Base-by-base conservation (phyloP, 768 basidiomycete species). In the Phaffia australis region DNA sequence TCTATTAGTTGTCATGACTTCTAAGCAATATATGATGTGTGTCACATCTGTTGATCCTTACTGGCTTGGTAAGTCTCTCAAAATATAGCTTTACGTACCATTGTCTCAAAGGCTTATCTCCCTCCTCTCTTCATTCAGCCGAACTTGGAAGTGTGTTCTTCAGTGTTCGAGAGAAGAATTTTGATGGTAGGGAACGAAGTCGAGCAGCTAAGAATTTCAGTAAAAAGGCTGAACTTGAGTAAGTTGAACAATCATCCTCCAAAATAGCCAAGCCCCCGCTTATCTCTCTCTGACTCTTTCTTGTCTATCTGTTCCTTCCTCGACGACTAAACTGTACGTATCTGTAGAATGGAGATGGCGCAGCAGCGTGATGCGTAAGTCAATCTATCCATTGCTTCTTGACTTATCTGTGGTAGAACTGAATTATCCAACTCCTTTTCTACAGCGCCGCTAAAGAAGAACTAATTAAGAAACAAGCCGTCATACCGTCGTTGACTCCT, bases 41-140 rank as follows among this genome's bases (percentile, higher is more conserved):
- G 95, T 99, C n/a, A 97, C 95, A 2, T 85, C 94, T 0, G 88
- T 98, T 69, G 92, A 98, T 74, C 86, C 95, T 3, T 92, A 92
- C 77, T 99, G 95, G 95, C 82, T 98, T 47, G 92, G 91, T 89
- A 77, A 74, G 81, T 69, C 55, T 14, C 15, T n/a, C 15, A 32
- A 75, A 63, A 2, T 6, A 56, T 16, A 3, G 35, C 49, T 42
- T 42, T 63, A 29, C 27, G 61, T 27, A 23, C 5, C 0, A 51
- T 67, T 11, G 49, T 30, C 55, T 52, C n/a, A 16, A 30, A 56
- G 32, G 16, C 56, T 2, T 68, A 50, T 57, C 42, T 71, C 69
- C 52, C 65, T 35, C 18, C 18, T 69, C 71, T 55, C 30, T 32
- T 48, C 18, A 29, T 47, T 15, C 32, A 91, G 92, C 93, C 72